Evolutionary conservation across 148 eudicot genomes (phyloP).

Genomic region (Arbutus unedo): DNA sequence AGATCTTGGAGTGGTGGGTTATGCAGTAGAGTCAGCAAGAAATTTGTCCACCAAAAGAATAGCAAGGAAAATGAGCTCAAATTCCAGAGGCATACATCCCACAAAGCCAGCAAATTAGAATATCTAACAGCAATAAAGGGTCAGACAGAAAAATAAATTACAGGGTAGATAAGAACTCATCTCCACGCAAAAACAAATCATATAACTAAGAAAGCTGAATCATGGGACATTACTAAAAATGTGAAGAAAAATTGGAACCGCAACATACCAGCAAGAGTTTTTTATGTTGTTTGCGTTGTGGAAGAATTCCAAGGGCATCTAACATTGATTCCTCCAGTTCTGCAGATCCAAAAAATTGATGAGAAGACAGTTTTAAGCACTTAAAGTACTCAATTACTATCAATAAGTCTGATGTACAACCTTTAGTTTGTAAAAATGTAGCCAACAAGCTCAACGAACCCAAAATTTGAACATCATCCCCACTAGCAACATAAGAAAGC

Average conservation of each 20-base stretch:
- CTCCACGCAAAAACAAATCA: background rate
- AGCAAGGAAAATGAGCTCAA: background rate
- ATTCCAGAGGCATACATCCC: background rate
- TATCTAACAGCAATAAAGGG: background rate
- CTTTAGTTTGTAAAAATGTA: slow-evolving; percentile 88
- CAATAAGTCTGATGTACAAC: slow-evolving; percentile 29
- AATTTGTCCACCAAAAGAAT: background rate
- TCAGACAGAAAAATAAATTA: background rate
- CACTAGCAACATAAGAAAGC: slow-evolving; percentile 65
- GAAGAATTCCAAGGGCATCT: slow-evolving; percentile 95
- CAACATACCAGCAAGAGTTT: slow-evolving; percentile 81
- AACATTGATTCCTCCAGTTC: slow-evolving; percentile 95
- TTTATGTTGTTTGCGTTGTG: slow-evolving; percentile 89
- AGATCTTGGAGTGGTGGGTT: background rate
- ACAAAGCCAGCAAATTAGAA: background rate
- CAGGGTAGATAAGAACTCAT: background rate
- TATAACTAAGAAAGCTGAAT: background rate
- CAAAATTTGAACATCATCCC: slow-evolving; percentile 68
- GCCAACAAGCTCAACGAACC: slow-evolving; percentile 85
- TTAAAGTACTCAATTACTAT: slow-evolving; percentile 11
- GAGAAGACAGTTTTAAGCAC: slow-evolving; percentile 18
- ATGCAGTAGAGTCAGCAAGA: background rate
- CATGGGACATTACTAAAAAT: background rate
- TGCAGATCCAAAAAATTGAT: slow-evolving; percentile 29
- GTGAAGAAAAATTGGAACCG: background rate